Percentiles rank a stretch among this genome's conserved stretches.
These are phyloP conservation scores for Amaranthus hypochondriacus DNA, from an alignment of 148 eudicot species.

Conservation along the genomic window DNA sequence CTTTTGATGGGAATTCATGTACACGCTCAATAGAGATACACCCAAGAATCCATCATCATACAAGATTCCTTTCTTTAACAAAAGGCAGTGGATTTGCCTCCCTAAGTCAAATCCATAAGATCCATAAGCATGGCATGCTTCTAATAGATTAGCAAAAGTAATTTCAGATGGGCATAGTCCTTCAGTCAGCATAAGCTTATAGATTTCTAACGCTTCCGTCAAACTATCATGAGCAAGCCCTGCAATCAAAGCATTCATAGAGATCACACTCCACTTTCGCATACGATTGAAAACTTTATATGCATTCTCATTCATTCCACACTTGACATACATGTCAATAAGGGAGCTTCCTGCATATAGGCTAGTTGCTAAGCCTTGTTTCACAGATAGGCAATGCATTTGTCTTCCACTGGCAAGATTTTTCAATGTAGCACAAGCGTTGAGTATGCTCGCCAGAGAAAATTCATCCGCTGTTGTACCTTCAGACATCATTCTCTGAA, in stretches of 20 bases:
- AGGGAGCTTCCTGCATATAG: conserved; percentile 84
- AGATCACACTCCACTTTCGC: conserved; percentile 58
- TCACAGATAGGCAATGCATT: conserved; percentile 60
- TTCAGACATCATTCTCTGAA: conserved; percentile 54
- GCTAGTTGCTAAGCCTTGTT: conserved; percentile 61
- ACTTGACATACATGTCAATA: conserved; percentile 90
- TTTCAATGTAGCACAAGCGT: conserved; percentile 65
- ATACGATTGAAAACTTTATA: conserved; percentile 48
- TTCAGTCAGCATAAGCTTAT: conserved; percentile 47
- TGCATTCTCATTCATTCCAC: conserved; percentile 53
- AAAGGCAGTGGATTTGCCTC: conserved; percentile 61
- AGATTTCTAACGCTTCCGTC: conserved; percentile 46
- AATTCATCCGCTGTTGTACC: conserved; percentile 74
- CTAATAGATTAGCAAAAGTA: conserved; percentile 73
- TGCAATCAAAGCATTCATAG: conserved; percentile 70
- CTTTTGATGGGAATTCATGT: conserved; percentile 37
- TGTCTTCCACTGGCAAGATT: conserved; percentile 48
- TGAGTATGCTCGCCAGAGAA: conserved; percentile 71
- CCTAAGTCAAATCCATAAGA: conserved; percentile 43
- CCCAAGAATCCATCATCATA: conserved; percentile 62
- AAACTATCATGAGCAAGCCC: conserved; percentile 54
- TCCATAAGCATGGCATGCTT: conserved; percentile 40
- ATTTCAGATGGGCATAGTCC: conserved; percentile 71
- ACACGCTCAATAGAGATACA: conserved; percentile 72
- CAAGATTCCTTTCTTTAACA: conserved; percentile 48